Percentiles rank a stretch among this genome's conserved stretches.
Conservation (phyloP, 176 grass and related monocot species). For the Ananas comosus region DNA sequence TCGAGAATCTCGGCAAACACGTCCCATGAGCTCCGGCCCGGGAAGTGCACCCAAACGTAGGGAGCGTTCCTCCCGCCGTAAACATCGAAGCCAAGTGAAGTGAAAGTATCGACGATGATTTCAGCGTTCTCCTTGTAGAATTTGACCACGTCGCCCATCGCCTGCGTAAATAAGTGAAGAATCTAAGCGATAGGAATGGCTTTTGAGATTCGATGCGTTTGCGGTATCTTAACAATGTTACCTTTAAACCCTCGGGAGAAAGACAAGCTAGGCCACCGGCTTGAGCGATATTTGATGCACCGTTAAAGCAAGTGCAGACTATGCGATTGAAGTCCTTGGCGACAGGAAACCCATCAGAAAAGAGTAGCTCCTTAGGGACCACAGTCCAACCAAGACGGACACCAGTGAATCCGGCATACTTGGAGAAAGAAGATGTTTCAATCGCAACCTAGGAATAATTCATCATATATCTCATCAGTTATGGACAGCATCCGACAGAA, state of each 20-base stretch:
- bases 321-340: slow-evolving; percentile 94
- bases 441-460: slow-evolving; percentile 61
- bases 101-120: slow-evolving; percentile 80
- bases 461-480: background rate
- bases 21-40: slow-evolving; percentile 79
- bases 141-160: slow-evolving; percentile 26
- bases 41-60: slow-evolving; percentile 93
- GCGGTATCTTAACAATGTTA: background rate
- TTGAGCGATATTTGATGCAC: slow-evolving; percentile 75
- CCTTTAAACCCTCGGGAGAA: slow-evolving; percentile 74
- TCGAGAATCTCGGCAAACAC: slow-evolving; percentile 78
- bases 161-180: slow-evolving; percentile 18
- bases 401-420: slow-evolving; percentile 95
- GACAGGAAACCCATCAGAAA: slow-evolving; percentile 82
- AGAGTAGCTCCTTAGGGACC: slow-evolving; percentile 76
- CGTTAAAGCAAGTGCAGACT: slow-evolving; percentile 85
- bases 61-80: slow-evolving; percentile 89
- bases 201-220: slow-evolving; percentile 10
- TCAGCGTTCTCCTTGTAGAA: slow-evolving; percentile 97
- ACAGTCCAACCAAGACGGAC: slow-evolving; percentile 94
- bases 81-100: slow-evolving; percentile 68
- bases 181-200: background rate
- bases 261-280: slow-evolving; percentile 82
- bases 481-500: background rate
- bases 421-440: slow-evolving; percentile 92